A percentile compares a stretch with the other conserved stretches of the same genome.
These are phyloP conservation scores for Hawksworthiomyces lignivorus DNA, from an alignment of 2,329 filamentous ascomycete genomes.

Conservation along the genomic window DNA sequence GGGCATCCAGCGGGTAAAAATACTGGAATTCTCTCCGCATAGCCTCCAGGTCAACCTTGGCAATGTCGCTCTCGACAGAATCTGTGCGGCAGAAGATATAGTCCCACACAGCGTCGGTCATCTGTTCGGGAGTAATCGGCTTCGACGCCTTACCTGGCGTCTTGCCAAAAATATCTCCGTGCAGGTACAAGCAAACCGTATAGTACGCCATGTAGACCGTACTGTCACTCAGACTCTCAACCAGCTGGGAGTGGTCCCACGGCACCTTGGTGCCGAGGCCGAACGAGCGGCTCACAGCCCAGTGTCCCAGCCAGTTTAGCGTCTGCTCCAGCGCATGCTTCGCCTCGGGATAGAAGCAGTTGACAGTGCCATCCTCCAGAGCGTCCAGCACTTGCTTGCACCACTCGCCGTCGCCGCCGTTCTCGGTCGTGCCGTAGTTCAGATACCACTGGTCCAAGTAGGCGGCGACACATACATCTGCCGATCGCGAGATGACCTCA, in stretches of 20 bases:
- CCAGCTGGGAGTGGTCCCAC: conserved; percentile 85
- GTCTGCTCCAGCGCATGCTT: conserved; percentile 77
- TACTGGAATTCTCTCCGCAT: conserved; percentile 93
- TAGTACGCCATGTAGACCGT: conserved; percentile 90
- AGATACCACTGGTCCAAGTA: conserved; percentile 97
- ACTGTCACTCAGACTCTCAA: conserved; percentile 81
- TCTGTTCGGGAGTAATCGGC: conserved; percentile 71
- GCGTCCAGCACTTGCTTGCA: conserved; percentile 65
- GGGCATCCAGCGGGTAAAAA: conserved; percentile 89
- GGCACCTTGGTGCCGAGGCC: conserved; percentile 90
- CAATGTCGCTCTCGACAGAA: conserved; percentile 63
- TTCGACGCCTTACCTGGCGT: conserved; percentile 55
- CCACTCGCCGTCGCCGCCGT: conserved; percentile 72
- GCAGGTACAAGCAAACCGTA: conserved; percentile 58
- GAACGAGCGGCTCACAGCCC: conserved; percentile 88
- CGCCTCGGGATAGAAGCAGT: conserved; percentile 73
- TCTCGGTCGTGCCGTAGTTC: conserved; percentile 53
- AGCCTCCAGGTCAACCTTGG: conserved; percentile 54
- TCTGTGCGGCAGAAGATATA: conserved; percentile 80
- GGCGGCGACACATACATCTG: conserved; percentile 65
- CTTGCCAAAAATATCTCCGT: conserved; percentile 75
- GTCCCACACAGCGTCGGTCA: conserved; percentile 95
- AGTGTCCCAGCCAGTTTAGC: conserved; percentile 87
- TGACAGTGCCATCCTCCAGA: conserved; percentile 58
- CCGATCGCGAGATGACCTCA: conserved; percentile 75